A percentile compares a stretch with the other conserved stretches of the same genome.
Conservation (phyloP, 1,284 basidiomycete genomes). For the Stereum hirsutum region DNA sequence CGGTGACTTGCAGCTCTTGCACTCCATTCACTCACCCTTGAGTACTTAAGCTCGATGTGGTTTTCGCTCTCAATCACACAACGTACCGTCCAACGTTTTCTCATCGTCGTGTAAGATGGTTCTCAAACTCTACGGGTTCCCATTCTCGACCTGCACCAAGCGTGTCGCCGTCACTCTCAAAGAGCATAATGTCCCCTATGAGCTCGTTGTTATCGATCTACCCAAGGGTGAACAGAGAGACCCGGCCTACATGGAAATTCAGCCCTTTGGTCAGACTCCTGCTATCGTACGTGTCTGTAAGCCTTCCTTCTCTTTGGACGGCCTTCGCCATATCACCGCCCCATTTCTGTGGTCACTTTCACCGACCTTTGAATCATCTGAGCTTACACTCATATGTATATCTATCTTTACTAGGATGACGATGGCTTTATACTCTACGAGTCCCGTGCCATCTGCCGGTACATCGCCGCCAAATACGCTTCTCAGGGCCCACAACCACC, state of each 20-base stretch:
- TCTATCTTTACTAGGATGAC: not conserved
- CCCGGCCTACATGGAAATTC: conserved; percentile 30
- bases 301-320: not conserved
- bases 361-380: too few relatives aligned
- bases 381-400: too few relatives aligned
- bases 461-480: conserved; percentile 23
- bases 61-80: too few relatives aligned
- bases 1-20: too few relatives aligned
- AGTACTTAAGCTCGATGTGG: too few relatives aligned
- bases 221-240: conserved; percentile 36
- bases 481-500: conserved; percentile 15
- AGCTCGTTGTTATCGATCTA: conserved; percentile 34
- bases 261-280: conserved; percentile 63
- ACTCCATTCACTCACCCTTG: too few relatives aligned
- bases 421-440: conserved; percentile 30
- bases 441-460: conserved; percentile 40
- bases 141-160: conserved; percentile 34
- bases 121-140: conserved; percentile 38
- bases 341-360: not conserved
- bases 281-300: conserved; percentile 35
- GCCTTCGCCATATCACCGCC: not conserved
- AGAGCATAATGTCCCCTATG: conserved; percentile 43
- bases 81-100: too few relatives aligned
- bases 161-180: conserved; percentile 34
- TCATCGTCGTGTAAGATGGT: too few relatives aligned